phyloP scores from a whole-genome alignment of 768 basidiomycete genomes.

The Tulasnella sp. region DNA sequence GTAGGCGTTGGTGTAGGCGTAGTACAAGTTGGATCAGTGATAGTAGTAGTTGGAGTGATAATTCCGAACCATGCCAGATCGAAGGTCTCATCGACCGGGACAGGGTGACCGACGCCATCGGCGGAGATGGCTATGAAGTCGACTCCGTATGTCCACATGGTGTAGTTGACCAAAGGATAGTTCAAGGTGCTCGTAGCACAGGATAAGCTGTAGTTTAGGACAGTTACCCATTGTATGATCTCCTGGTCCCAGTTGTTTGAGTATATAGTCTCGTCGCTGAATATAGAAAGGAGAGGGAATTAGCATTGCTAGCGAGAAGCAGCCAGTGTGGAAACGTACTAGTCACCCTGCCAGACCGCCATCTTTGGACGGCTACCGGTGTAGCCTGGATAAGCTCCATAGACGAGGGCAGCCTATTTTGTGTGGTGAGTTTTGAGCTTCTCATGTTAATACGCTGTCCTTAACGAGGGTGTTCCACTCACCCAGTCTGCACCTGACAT shows the following conservation, averaged over 20 bases:
- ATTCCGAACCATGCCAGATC: conserved; percentile 41
- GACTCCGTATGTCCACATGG: conserved; percentile 38
- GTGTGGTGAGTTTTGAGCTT: background rate
- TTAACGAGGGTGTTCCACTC: too few relatives aligned
- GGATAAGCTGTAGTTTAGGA: conserved; percentile 37
- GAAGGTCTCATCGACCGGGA: conserved; percentile 38
- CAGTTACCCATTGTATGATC: conserved; percentile 46
- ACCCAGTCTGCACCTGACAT: conserved; percentile 39
- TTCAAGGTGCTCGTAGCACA: conserved; percentile 32
- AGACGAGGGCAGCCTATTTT: conserved; percentile 36
- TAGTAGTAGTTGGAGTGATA: background rate
- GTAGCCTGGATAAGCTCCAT: conserved; percentile 41
- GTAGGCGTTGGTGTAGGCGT: background rate
- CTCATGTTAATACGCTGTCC: too few relatives aligned
- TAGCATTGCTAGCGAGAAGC: too few relatives aligned
- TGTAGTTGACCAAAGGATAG: conserved; percentile 37
- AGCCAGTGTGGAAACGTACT: conserved; percentile 19
- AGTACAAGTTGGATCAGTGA: background rate
- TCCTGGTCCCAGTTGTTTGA: conserved; percentile 41
- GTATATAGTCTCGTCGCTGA: conserved; percentile 42
- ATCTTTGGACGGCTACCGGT: conserved; percentile 41
- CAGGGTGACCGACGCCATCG: conserved; percentile 39
- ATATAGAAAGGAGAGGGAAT: background rate
- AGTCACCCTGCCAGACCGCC: conserved; percentile 45
- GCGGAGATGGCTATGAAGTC: conserved; percentile 42